Percentiles rank a stretch among this genome's conserved stretches.
Evolutionary conservation across 2,329 filamentous ascomycete genomes (phyloP).

Genomic region (Phaeomoniella chlamydospora): DNA sequence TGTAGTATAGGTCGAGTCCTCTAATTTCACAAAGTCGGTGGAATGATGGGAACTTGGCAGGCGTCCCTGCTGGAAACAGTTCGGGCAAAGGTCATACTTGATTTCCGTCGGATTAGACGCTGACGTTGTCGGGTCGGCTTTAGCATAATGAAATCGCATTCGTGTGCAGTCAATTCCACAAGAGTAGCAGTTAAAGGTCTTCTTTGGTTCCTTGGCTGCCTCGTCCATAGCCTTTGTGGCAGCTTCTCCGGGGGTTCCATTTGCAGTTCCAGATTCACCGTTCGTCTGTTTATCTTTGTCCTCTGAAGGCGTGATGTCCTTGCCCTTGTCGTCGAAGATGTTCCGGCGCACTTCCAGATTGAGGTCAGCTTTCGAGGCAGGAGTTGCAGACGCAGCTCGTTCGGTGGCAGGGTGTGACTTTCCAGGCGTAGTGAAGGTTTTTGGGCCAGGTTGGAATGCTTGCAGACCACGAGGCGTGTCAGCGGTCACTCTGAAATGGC

Average conservation of each 20-base stretch:
- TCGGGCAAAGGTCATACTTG: slow-evolving; percentile 81
- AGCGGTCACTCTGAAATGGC: slow-evolving; percentile 90
- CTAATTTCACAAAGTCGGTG: slow-evolving; percentile 74
- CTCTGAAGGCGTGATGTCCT: slow-evolving; percentile 61
- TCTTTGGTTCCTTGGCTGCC: slow-evolving; percentile 47
- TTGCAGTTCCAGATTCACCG: slow-evolving; percentile 54
- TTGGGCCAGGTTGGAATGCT: slow-evolving; percentile 81
- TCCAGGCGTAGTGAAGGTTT: slow-evolving; percentile 49
- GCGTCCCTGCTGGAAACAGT: slow-evolving; percentile 73
- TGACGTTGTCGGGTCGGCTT: slow-evolving; percentile 40
- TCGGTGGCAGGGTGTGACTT: slow-evolving; percentile 57
- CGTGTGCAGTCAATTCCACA: slow-evolving; percentile 82
- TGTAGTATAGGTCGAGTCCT: slow-evolving; percentile 70
- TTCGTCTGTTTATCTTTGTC: slow-evolving; percentile 53
- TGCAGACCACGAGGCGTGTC: slow-evolving; percentile 92
- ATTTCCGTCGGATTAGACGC: slow-evolving; percentile 42
- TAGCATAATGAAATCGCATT: slow-evolving; percentile 56
- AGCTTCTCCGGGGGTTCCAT: slow-evolving; percentile 48
- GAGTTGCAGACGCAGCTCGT: slow-evolving; percentile 47
- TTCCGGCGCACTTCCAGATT: slow-evolving; percentile 91
- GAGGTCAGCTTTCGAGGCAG: slow-evolving; percentile 60
- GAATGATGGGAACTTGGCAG: slow-evolving; percentile 67
- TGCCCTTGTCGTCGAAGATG: slow-evolving; percentile 85
- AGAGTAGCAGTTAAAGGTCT: slow-evolving; percentile 66
- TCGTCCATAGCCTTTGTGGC: slow-evolving; percentile 49